Evolutionary conservation across 1,139 yeast genomes (phyloP).

Genomic region (Torulaspora pretoriensis): DNA sequence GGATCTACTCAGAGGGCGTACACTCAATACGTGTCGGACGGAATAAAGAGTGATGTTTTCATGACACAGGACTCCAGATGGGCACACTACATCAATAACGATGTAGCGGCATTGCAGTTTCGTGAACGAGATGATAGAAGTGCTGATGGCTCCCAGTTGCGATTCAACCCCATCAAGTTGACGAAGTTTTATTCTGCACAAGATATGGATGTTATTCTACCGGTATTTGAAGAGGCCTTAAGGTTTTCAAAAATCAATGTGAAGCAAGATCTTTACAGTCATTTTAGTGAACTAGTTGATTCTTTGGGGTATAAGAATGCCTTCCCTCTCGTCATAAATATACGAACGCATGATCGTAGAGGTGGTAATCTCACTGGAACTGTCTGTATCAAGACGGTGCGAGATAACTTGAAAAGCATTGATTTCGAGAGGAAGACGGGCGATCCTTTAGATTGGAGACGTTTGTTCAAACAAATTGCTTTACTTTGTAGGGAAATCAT

Average conservation of each 20-base stretch:
- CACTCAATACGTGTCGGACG: slow-evolving; percentile 14
- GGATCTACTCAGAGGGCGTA: slow-evolving; percentile 23
- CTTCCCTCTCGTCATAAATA: slow-evolving; percentile 39
- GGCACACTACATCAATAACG: slow-evolving; percentile 26
- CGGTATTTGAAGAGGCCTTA: slow-evolving; percentile 29
- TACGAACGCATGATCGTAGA: slow-evolving; percentile 46
- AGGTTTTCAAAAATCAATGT: slow-evolving; percentile 25
- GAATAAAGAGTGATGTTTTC: slow-evolving; percentile 5
- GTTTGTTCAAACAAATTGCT: slow-evolving; percentile 52
- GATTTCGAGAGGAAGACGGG: slow-evolving; percentile 53
- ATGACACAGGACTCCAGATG: slow-evolving; percentile 24
- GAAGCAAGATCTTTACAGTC: slow-evolving; percentile 22
- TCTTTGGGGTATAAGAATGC: slow-evolving; percentile 20
- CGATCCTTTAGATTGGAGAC: slow-evolving; percentile 67
- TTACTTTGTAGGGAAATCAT: slow-evolving; percentile 47
- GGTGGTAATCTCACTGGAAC: slow-evolving; percentile 47
- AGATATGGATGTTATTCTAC: slow-evolving; percentile 26
- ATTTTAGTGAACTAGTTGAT: slow-evolving; percentile 20
- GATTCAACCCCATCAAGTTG: slow-evolving; percentile 30
- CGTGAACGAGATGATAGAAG: slow-evolving; percentile 9
- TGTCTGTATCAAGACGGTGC: slow-evolving; percentile 42
- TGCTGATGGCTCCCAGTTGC: slow-evolving; percentile 11
- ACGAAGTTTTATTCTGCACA: slow-evolving; percentile 32
- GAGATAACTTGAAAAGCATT: slow-evolving; percentile 41
- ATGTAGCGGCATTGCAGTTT: slow-evolving; percentile 33